Evolutionary conservation across 2,329 filamentous ascomycete species (phyloP).

Genomic region (Aspergillus brasiliensis): DNA sequence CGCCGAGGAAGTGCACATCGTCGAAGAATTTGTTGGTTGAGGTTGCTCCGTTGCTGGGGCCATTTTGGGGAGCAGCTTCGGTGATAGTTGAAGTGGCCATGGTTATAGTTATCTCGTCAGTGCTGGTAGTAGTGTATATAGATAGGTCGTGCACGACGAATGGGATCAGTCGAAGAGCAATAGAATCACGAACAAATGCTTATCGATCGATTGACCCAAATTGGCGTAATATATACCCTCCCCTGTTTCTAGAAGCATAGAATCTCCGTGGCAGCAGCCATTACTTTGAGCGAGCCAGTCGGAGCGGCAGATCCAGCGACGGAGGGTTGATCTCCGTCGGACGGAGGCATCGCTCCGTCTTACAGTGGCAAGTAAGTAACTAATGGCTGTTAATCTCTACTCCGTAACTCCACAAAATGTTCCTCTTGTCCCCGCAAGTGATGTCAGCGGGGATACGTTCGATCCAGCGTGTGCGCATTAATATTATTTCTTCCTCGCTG

Average conservation of each 20-base stretch:
- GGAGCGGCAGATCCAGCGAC: not conserved
- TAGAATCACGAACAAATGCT: not conserved
- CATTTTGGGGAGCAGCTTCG: not conserved
- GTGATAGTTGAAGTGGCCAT: not conserved
- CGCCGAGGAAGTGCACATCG: constrained; percentile 13
- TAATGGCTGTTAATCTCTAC: too few species aligned
- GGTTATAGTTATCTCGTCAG: not conserved
- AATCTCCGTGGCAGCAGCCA: not conserved
- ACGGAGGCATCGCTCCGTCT: not conserved
- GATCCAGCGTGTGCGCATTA: not conserved
- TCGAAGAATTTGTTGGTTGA: not conserved
- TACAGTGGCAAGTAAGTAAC: not conserved
- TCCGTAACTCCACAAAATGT: not conserved
- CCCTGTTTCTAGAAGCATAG: not conserved
- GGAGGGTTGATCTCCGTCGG: not conserved
- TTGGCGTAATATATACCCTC: not conserved
- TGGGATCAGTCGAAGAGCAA: not conserved
- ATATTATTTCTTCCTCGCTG: not conserved
- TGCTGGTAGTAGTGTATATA: not conserved
- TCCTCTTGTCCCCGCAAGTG: not conserved
- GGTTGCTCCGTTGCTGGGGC: not conserved
- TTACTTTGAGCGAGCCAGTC: not conserved
- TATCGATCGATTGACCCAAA: not conserved
- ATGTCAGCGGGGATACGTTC: not conserved
- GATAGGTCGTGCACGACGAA: not conserved